Percentiles rank a stretch among this genome's conserved stretches.
These are phyloP conservation scores for Ophiostoma ips DNA, from an alignment of 2,329 filamentous ascomycete species.

Conservation along the genomic window DNA sequence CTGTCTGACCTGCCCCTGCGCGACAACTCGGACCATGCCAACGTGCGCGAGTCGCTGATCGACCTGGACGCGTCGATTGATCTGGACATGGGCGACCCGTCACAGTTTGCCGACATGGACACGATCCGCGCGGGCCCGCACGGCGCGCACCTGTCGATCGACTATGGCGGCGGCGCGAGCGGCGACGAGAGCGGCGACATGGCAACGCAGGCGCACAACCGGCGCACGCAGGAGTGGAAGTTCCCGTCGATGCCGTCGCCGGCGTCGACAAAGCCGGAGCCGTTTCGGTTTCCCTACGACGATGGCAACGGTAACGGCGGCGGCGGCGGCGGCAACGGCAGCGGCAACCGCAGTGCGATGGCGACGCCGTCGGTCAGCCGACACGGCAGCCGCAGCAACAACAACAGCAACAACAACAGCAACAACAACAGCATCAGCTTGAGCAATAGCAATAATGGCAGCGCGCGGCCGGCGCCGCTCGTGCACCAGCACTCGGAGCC, in stretches of 20 bases:
- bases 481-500: slow-evolving; percentile 36
- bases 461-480: slow-evolving; percentile 13
- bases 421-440: slow-evolving; percentile 5
- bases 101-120: slow-evolving; percentile 46
- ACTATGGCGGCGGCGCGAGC: slow-evolving; percentile 37
- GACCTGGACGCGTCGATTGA: slow-evolving; percentile 43
- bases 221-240: slow-evolving; percentile 36
- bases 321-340: neutral
- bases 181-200: slow-evolving; percentile 40
- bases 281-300: slow-evolving; percentile 30
- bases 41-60: slow-evolving; percentile 49
- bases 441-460: slow-evolving; percentile 4
- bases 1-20: slow-evolving; percentile 43
- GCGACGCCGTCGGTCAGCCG: slow-evolving; percentile 5
- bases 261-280: slow-evolving; percentile 34
- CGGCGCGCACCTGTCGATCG: slow-evolving; percentile 31
- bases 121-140: slow-evolving; percentile 35
- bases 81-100: slow-evolving; percentile 35
- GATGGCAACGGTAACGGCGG: slow-evolving; percentile 13
- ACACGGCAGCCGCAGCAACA: slow-evolving; percentile 3
- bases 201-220: slow-evolving; percentile 31
- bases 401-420: slow-evolving; percentile 7
- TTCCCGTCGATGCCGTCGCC: slow-evolving; percentile 35
- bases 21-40: slow-evolving; percentile 37
- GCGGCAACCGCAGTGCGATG: neutral